Base-by-base conservation (phyloP, 164 flowering plant species). In the Aristolochia californica region DNA sequence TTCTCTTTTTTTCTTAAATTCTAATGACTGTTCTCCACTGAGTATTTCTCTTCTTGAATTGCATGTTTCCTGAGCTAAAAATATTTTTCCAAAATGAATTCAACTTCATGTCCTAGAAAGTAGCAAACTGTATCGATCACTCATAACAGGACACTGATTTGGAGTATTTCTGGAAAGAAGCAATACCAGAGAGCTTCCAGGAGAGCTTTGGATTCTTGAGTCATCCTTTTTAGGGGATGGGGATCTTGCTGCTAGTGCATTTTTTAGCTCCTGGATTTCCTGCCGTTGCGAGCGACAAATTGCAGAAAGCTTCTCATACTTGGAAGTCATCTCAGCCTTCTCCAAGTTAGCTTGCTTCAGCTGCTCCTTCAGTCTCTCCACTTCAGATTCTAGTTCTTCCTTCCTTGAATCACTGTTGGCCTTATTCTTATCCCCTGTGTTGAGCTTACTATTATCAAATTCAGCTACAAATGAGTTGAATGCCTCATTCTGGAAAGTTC, bases 201-300 rank as follows among this genome's bases (percentile, higher is more conserved):
- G 54, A 20, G 78, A 61, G 13, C 57, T 62, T 55, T 73, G 75
- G 61, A 51, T 67, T 60, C 62, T 81, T 7, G 68, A 68, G 68
- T 69, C 58, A 60, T 79, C 82, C 60, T 53, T 77, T 47, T 57
- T 79, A 18, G 85, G 87, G 54, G 91, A 82, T n/a, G 86, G 77
- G 59, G 76, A 71, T 72, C 72, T 76, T 20, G 88, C 72, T 61
- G 83, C 78, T 65, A 87, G 71, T 65, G 86, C 73, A 61, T 80
- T 87, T 74, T 88, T 90, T 54, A 94, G 82, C 63, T 94, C 99
- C 68, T 88, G 96, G 66, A 94, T 76, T 71, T 90, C 99, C 59
- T 90, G 97, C 58, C 99, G 73, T 74, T 90, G 97, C 53, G 95
- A 80, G 63, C 94, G 82, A 60, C 97, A 94, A 60, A 90, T 94